Base-by-base conservation (phyloP, 2,329 filamentous ascomycete genomes). In the Xylariaceae sp. region DNA sequence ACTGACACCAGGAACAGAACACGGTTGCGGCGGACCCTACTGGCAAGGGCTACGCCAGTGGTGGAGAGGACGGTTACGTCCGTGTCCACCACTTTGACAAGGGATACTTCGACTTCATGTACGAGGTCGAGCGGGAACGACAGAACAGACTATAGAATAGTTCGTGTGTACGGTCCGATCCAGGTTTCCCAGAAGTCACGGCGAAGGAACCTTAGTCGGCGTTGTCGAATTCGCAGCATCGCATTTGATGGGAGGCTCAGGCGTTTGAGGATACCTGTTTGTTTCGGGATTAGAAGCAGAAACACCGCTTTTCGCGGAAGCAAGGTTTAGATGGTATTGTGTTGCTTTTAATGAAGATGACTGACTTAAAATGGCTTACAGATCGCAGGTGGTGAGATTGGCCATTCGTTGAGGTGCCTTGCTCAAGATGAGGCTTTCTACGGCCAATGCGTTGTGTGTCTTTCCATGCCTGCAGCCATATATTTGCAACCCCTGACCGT, bases 1-100 rank as follows among this genome's bases (percentile, higher is more conserved):
- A 30, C 60, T 62, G 62, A 66, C 49, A 30, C 4, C 18, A 34
- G 8, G 8, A 51, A 4, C 61, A 80, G 76, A 97, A 99, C 83
- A 97, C 94, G 64, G 91, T 99, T 68, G 92, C 94, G 53, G 90
- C 90, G 60, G 90, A 96, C 77, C 94, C 94, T 35, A 88, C 88
- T 61, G 94, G 94, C 71, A 92, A 89, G 73, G 87, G 90, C 71
- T 99, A 99, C 78, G 92, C 92, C 71, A 93, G 88, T 72, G 94
- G 94, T 69, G 93, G 92, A 78, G 94, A 99, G 80, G 94, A 99
- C 77, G 94, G 94, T 72, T 99, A 99, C 79, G 93, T 99, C 66
- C 90, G 94, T 72, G 88, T 97, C 68, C 94, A 99, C 79, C 91
- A 96, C 78, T 99, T 99, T 78, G 94, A 99, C 80, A 96, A 96